Percentiles rank a stretch among this genome's conserved stretches.
phyloP scores from a whole-genome alignment of 768 basidiomycete species.

The Hemileccinum rubropunctum region DNA sequence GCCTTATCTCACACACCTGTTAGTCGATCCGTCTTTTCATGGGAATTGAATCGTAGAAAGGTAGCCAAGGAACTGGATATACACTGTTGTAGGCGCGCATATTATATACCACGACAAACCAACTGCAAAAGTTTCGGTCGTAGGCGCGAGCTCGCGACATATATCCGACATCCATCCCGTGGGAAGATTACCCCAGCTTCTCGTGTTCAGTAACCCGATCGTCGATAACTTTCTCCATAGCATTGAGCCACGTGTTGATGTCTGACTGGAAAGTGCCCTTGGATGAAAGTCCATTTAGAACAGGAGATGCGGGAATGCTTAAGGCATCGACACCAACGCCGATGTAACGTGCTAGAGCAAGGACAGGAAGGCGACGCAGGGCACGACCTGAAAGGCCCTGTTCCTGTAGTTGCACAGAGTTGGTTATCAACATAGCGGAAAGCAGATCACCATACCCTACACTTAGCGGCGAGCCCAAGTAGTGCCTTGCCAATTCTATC shows the following conservation, averaged over 20 bases:
- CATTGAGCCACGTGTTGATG: conserved; percentile 77
- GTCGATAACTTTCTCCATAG: conserved; percentile 75
- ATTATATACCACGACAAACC: neutral
- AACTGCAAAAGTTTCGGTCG: neutral
- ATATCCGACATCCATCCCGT: neutral
- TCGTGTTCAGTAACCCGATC: conserved; percentile 54
- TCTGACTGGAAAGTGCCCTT: conserved; percentile 21
- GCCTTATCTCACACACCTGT: neutral
- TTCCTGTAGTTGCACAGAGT: conserved; percentile 34
- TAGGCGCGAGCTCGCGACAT: neutral
- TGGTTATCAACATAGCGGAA: neutral
- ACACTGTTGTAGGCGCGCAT: neutral
- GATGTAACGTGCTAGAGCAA: conserved; percentile 85
- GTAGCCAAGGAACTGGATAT: conserved; percentile 5
- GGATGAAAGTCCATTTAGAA: conserved; percentile 4
- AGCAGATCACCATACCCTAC: conserved; percentile 57
- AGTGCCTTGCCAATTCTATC: conserved; percentile 57
- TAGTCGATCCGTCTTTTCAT: conserved; percentile 26
- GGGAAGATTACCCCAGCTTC: conserved; percentile 34
- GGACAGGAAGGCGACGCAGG: conserved; percentile 88
- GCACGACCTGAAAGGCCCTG: conserved; percentile 92
- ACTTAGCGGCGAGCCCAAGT: conserved; percentile 67
- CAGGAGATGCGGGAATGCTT: conserved; percentile 10
- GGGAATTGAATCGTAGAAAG: conserved; percentile 7
- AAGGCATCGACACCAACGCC: conserved; percentile 39